Evolutionary conservation across 805 yeast genomes (phyloP), one percentile per base, ranked within the genome.

Genomic region (Hanseniaspora pseudoguilliermondii): DNA sequence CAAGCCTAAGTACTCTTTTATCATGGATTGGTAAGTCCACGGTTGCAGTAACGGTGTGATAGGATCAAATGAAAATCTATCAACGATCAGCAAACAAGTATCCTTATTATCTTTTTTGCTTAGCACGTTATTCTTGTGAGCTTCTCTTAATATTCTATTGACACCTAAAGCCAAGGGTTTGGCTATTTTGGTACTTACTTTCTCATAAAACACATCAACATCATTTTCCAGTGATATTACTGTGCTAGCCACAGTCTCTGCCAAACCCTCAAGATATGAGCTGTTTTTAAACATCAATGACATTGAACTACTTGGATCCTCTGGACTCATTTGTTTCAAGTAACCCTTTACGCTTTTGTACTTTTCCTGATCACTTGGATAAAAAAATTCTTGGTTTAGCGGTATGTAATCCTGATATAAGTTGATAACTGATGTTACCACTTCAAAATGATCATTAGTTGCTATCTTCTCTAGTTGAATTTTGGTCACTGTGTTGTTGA

Each of bases 11-110:
- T 89, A 76, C 66, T 95, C 97, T 66, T 91, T 95, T 18, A 93
- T 87, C 97, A 93, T 91, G 2, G 96, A 86, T 66, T 91, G 97
- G 69, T 88, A 93, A 1, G 98, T 90, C 99, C 99, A 93, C 2
- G 97, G 98, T 41, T 84, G 80, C 49, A 93, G 71, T 34, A 93
- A 74, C 1, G 99, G 97, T 0, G 99, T 91, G 15, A 91, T 74
- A 2, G 98, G 97, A 69, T 93, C 99, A 64, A 80, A 84, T 57
- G 82, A 79, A 21, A 47, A 56, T 54, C 99, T 75, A 68, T 93
- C 97, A 49, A 93, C 64, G 2, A 93, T 73, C 13, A 93, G 68
- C 48, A 95, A 69, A 29, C 55, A 52, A 8, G 84, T 63, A 1
- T 75, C 72, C 57, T 78, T 79, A n/a, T 73, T 69, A 59, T 78